Conservation (phyloP, 371 early-diverging fungal genomes). For the Dinochytrium kinnereticum region DNA sequence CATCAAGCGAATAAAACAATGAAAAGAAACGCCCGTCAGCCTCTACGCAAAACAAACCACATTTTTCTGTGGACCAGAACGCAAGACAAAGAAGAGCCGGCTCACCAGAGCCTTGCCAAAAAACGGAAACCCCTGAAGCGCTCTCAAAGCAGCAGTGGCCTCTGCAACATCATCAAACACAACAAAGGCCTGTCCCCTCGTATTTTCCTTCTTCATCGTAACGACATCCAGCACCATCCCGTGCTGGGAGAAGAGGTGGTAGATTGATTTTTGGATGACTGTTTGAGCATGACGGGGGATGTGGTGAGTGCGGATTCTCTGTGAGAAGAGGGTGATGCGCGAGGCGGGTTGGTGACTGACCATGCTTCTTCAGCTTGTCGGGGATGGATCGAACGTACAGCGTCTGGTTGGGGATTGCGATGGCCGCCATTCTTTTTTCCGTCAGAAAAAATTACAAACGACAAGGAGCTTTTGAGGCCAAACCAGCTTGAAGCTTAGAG, state of each 20-base stretch:
- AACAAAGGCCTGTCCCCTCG: slow-evolving; percentile 97
- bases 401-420: slow-evolving; percentile 57
- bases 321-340: slow-evolving; percentile 11
- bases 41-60: slow-evolving; percentile 1
- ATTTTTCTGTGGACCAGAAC: too few species aligned
- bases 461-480: too few species aligned
- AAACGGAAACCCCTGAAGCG: slow-evolving; percentile 81
- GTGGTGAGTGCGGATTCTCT: neutral
- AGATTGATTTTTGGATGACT: slow-evolving; percentile 80
- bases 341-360: slow-evolving; percentile 46
- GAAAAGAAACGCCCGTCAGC: neutral
- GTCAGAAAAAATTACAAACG: too few species aligned
- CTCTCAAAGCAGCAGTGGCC: slow-evolving; percentile 84
- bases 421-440: neutral
- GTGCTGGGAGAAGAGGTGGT: slow-evolving; percentile 81
- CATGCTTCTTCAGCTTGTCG: slow-evolving; percentile 82
- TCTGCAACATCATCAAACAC: slow-evolving; percentile 78
- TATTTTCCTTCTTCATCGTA: slow-evolving; percentile 72
- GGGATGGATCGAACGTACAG: slow-evolving; percentile 87
- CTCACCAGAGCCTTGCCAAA: slow-evolving; percentile 83
- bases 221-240: slow-evolving; percentile 91
- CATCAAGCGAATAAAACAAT: too few species aligned
- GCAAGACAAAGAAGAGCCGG: neutral
- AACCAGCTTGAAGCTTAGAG: too few species aligned
- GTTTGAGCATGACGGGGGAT: slow-evolving; percentile 2